Conservation (phyloP, 768 basidiomycete species). For the Imleria badia region DNA sequence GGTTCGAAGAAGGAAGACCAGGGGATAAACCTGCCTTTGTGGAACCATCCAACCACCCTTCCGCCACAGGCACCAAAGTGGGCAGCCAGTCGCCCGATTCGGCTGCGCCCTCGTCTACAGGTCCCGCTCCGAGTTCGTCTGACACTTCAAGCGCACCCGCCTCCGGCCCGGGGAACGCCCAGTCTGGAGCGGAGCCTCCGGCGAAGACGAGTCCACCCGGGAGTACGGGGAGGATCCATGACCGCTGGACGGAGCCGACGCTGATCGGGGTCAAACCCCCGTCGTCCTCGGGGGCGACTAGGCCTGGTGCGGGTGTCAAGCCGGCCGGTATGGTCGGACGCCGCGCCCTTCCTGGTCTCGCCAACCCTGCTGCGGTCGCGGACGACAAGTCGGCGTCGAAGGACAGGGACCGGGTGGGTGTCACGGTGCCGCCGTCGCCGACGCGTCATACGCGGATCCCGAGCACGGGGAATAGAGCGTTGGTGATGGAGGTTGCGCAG, state of each 20-base stretch:
- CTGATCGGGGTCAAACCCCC: constrained; percentile 34
- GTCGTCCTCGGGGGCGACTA: neutral
- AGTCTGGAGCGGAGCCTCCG: neutral
- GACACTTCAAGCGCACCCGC: neutral
- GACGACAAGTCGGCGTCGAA: neutral
- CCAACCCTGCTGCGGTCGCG: constrained; percentile 5
- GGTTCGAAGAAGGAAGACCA: constrained; percentile 16
- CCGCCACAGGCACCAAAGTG: neutral
- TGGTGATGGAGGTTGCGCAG: constrained; percentile 79
- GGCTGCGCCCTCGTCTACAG: neutral
- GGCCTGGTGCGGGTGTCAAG: constrained; percentile 9
- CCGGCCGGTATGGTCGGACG: constrained; percentile 34
- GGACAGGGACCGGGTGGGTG: constrained; percentile 5
- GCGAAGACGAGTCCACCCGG: constrained; percentile 6
- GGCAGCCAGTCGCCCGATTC: neutral
- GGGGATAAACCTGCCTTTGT: neutral
- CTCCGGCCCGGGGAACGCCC: constrained; percentile 1
- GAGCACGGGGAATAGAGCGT: constrained; percentile 66
- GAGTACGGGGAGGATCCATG: constrained; percentile 22
- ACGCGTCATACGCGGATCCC: constrained; percentile 56
- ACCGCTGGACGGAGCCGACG: constrained; percentile 34
- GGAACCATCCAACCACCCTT: neutral
- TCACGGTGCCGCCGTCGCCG: constrained; percentile 36
- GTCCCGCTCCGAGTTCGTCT: constrained; percentile 1
- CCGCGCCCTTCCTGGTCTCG: constrained; percentile 44